Conservation (phyloP, 306 rosid genomes). For the Ormosia emarginata region DNA sequence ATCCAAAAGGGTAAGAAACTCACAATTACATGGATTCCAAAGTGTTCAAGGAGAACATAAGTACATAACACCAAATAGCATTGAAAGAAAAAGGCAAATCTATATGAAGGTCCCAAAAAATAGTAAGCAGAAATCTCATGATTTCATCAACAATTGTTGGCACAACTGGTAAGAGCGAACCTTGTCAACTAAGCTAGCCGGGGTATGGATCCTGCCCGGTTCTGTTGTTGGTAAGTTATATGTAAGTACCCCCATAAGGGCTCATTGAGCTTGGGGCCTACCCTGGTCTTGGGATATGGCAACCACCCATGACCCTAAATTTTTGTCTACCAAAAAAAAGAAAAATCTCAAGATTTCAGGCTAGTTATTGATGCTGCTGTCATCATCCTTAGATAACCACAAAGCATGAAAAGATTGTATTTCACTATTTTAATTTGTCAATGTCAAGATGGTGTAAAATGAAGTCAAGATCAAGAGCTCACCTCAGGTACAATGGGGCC, state of each 20-base stretch:
- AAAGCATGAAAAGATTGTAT: background rate
- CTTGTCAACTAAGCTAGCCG: no score
- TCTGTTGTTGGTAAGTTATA: no score
- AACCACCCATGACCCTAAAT: no score
- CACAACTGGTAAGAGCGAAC: no score
- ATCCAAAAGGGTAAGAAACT: background rate
- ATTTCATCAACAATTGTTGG: no score
- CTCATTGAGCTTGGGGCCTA: no score
- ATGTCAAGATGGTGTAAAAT: background rate
- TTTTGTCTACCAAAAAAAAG: no score
- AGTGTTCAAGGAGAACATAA: background rate
- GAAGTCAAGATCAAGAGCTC: slow-evolving; percentile 14
- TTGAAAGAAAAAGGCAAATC: background rate
- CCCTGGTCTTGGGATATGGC: no score
- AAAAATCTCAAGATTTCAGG: no score
- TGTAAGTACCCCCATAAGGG: no score
- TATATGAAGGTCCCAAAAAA: background rate
- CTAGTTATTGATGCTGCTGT: no score
- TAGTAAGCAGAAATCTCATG: background rate
- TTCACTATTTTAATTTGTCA: background rate
- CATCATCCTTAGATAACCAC: background rate
- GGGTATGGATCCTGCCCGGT: no score
- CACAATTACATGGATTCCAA: background rate
- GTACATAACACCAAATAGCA: background rate
- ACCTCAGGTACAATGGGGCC: slow-evolving; percentile 67